Base-by-base conservation (phyloP, 208 protist species). In the Blastocrithidia nonstop region DNA sequence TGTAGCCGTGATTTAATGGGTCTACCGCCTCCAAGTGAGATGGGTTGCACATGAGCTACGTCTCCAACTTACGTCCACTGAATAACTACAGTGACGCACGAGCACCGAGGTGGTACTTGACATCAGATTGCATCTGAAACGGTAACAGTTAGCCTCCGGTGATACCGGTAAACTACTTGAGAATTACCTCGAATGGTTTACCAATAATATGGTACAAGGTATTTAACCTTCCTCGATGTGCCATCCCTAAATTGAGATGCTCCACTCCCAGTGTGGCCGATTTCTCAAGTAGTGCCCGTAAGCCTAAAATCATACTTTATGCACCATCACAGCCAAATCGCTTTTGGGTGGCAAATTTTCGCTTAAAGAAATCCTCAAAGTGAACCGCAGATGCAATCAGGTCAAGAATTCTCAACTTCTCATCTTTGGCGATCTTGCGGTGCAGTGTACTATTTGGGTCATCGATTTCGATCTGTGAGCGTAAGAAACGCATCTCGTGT, bases 11-110 rank as follows among this genome's bases (percentile, higher is more conserved):
- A 36, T 98, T 93, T 16, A 98, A 72, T 0, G 97, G 95, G 70
- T 99, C 98, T n/a, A 98, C 96, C 24, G 96, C 94, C 71, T 99
- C 97, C 7, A 99, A 71, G 61, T 99, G 97, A 17, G 96, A 98
- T 16, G 97, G 97, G 77, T 99, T 99, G 41, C 90, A 86, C 40
- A 98, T 68, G 43, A 99, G 79, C 48, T 97, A 96, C 5, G 96
- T 71, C 68, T 93, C 51, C 51, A 98, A 82, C 31, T 65, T 54
- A 27, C 92, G 40, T n/a, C 42, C 83, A 60, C 62, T 69, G 19
- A 73, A 66, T 13, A 91, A 31, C 27, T 56, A 40, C 8, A 96
- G 50, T 23, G 82, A 57, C 24, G 69, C 58, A 22, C 57, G 85
- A 29, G 68, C 85, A 46, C 96, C 97, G 9, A 99, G 77, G 64